Base-by-base conservation (phyloP, 2,329 filamentous ascomycete genomes). In the Dothiorella sarmentorum region DNA sequence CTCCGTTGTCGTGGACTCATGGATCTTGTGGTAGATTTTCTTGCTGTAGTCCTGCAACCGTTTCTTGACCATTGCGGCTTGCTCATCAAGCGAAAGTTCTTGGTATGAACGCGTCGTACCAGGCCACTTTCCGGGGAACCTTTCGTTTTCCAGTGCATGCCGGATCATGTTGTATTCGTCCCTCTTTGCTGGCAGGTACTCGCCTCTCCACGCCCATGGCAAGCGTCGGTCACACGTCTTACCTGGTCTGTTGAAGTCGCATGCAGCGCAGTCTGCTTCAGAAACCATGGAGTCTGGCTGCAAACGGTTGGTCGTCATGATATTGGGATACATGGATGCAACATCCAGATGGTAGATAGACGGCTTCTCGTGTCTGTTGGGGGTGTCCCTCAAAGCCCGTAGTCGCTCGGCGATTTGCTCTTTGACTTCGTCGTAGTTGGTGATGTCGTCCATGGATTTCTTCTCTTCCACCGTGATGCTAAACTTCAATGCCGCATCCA, bases 81-180 rank as follows among this genome's bases (percentile, higher is more conserved):
- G 93, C 68, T 99, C 94, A 60, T 96, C 92, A 2, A 82, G 73
- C 17, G 85, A 79, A 17, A 99, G 77, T 17, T 97, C 91, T 62
- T 91, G 85, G 67, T 97, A 99, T 0, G 85, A 83, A 59, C 91
- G 82, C 61, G 77, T 73, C 0, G 90, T 87, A 7, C 85, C 82
- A 0, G 90, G 85, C 38, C 78, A 82, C 67, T 87, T 90, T 2
- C 89, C 89, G 0, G 95, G 94, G 64, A 99, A 99, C 52, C 82
- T 87, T 70, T 99, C 95, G 66, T 95, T 97, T 67, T 95, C 90
- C 4, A 97, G 80, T 0, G 92, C 89, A 68, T 94, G 86, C 42
- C 90, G 84, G 68, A 99, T 96, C 94, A 99, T 99, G 76, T 97
- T 97, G 82, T 99, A 99, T 70, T 99, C 94, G 70, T 97, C 93